These are phyloP conservation scores for Ophiostoma angusticollis DNA, from an alignment of 2,329 filamentous ascomycete genomes.

Conservation along the genomic window DNA sequence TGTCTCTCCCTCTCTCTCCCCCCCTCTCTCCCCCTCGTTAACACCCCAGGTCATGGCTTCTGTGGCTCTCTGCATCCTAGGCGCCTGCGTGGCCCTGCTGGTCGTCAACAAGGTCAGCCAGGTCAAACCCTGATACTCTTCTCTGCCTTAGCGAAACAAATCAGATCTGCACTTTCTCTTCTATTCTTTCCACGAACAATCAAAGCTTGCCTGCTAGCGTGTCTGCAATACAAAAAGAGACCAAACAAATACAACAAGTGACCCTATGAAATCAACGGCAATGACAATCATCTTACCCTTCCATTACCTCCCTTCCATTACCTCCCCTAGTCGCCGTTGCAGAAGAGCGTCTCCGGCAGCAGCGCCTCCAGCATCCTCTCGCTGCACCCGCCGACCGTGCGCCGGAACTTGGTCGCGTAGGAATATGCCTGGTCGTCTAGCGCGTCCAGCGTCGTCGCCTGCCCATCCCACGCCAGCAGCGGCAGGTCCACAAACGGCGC, in stretches of 20 bases:
- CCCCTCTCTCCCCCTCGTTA: background rate
- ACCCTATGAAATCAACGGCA: too few relatives aligned
- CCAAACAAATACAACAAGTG: too few relatives aligned
- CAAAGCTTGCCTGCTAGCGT: too few relatives aligned
- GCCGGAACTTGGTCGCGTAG: slow-evolving; percentile 48
- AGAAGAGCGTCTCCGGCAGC: slow-evolving; percentile 10
- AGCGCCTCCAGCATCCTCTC: slow-evolving; percentile 18
- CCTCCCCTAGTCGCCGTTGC: slow-evolving; percentile 3
- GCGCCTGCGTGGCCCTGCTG: slow-evolving; percentile 51
- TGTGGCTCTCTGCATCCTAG: slow-evolving; percentile 50
- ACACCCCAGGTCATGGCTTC: slow-evolving; percentile 44
- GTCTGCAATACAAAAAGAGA: too few relatives aligned
- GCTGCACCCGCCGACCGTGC: slow-evolving; percentile 54
- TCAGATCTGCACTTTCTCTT: too few relatives aligned
- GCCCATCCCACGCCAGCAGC: slow-evolving; percentile 52
- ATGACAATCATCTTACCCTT: too few relatives aligned
- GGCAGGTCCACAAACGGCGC: slow-evolving; percentile 37
- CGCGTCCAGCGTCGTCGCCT: slow-evolving; percentile 25
- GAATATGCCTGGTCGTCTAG: slow-evolving; percentile 32
- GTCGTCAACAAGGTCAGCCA: slow-evolving; percentile 30
- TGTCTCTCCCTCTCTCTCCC: slow-evolving; percentile 14
- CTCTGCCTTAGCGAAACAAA: too few relatives aligned
- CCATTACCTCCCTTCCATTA: background rate
- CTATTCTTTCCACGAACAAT: too few relatives aligned
- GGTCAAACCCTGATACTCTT: background rate